These are phyloP conservation scores for Nectriaceae sp. DNA, from an alignment of 2,329 filamentous ascomycete genomes.

Conservation along the genomic window DNA sequence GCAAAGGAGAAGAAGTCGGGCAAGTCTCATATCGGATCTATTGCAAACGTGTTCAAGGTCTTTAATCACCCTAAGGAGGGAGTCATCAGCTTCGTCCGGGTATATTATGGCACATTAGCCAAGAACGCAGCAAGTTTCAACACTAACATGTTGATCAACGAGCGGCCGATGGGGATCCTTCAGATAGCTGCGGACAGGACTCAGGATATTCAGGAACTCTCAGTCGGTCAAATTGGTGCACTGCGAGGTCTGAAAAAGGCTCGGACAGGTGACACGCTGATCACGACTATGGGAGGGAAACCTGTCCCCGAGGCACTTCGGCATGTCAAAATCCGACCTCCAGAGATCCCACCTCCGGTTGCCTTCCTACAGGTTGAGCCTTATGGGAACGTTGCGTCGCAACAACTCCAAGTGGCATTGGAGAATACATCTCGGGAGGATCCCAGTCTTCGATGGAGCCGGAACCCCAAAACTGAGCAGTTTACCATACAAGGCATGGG, in stretches of 20 bases:
- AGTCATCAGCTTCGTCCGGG: slow-evolving; percentile 86
- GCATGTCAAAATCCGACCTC: slow-evolving; percentile 80
- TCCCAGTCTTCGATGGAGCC: slow-evolving; percentile 81
- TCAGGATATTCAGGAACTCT: slow-evolving; percentile 78
- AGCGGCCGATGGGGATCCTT: slow-evolving; percentile 77
- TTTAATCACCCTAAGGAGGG: slow-evolving; percentile 85
- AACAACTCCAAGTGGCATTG: slow-evolving; percentile 75
- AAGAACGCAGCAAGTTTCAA: slow-evolving; percentile 82
- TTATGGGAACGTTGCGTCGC: slow-evolving; percentile 75
- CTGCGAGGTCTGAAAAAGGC: slow-evolving; percentile 87
- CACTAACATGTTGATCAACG: slow-evolving; percentile 77
- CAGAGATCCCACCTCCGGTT: slow-evolving; percentile 87
- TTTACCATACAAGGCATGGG: slow-evolving; percentile 96
- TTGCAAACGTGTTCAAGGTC: slow-evolving; percentile 87
- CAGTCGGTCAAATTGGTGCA: slow-evolving; percentile 89
- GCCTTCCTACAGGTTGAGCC: slow-evolving; percentile 95
- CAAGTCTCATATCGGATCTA: slow-evolving; percentile 42
- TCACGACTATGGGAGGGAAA: slow-evolving; percentile 66
- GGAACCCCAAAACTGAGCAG: slow-evolving; percentile 88
- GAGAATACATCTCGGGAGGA: slow-evolving; percentile 85
- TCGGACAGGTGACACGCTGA: slow-evolving; percentile 90
- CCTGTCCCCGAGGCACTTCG: slow-evolving; percentile 69
- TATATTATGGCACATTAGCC: slow-evolving; percentile 82
- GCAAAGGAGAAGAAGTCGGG: slow-evolving; percentile 37
- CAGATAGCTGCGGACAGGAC: slow-evolving; percentile 90